Evolutionary conservation across 169 alveolate species (phyloP).

Genomic region (Cryptosporidium sp.): DNA sequence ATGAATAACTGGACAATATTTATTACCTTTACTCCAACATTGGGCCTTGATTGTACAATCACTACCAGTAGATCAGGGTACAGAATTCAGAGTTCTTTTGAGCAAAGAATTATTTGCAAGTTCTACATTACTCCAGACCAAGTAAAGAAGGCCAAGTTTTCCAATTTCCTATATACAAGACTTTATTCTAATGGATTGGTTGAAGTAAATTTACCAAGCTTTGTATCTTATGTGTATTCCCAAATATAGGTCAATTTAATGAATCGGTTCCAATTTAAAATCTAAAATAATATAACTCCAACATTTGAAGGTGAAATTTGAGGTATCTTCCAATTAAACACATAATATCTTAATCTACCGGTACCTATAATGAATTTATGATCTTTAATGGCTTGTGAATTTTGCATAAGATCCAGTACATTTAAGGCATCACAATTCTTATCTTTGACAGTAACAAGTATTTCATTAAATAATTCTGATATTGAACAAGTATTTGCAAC

Average conservation of each 20-base stretch:
- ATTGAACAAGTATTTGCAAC: conserved; percentile 83
- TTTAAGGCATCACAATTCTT: conserved; percentile 95
- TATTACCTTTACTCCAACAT: conserved; percentile 32
- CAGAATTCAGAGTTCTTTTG: background rate
- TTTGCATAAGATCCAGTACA: conserved; percentile 96
- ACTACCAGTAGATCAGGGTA: background rate
- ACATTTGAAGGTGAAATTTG: conserved; percentile 26
- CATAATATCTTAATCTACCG: conserved; percentile 96
- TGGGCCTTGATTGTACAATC: conserved; percentile 48
- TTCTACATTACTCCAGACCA: conserved; percentile 60
- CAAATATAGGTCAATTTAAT: background rate
- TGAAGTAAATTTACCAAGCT: conserved; percentile 41
- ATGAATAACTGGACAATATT: conserved; percentile 28
- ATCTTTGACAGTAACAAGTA: conserved; percentile 91
- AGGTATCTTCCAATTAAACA: conserved; percentile 94
- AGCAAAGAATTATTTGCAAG: conserved; percentile 47
- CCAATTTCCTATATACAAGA: conserved; percentile 20
- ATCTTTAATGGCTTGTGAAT: conserved; percentile 88
- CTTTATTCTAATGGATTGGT: conserved; percentile 44
- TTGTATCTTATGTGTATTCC: conserved; percentile 25
- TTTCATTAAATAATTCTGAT: conserved; percentile 80
- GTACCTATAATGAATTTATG: conserved; percentile 95
- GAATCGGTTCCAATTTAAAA: background rate
- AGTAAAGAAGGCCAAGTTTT: conserved; percentile 36
- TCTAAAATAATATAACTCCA: conserved; percentile 12